Conservation (phyloP, 805 yeast species). For the Barnettozyma vustinii region DNA sequence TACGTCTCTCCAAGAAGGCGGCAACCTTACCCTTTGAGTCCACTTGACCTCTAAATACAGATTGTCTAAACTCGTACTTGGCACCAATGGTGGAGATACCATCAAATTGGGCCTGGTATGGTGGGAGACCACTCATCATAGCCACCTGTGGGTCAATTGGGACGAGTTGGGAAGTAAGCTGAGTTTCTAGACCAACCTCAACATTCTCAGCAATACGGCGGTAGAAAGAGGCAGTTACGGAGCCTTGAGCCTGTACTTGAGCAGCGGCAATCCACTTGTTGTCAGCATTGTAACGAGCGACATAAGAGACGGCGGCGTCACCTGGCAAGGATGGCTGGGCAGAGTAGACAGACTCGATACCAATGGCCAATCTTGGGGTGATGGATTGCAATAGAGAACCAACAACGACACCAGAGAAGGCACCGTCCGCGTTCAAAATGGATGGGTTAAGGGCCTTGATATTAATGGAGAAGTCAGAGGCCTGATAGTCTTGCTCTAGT, state of each 20-base stretch:
- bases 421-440: slow-evolving; percentile 50
- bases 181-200: slow-evolving; percentile 91
- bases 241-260: slow-evolving; percentile 90
- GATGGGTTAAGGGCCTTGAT: slow-evolving; percentile 90
- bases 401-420: slow-evolving; percentile 86
- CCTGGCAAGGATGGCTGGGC: slow-evolving; percentile 73
- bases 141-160: slow-evolving; percentile 60
- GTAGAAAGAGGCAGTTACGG: slow-evolving; percentile 86
- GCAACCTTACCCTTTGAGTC: slow-evolving; percentile 89
- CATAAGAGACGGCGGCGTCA: slow-evolving; percentile 85
- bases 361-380: slow-evolving; percentile 77
- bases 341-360: slow-evolving; percentile 89
- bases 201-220: slow-evolving; percentile 88
- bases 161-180: slow-evolving; percentile 66
- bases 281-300: slow-evolving; percentile 82
- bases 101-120: slow-evolving; percentile 79
- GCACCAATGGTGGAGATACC: slow-evolving; percentile 94
- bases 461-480: slow-evolving; percentile 81
- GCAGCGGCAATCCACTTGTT: slow-evolving; percentile 87
- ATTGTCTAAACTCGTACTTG: slow-evolving; percentile 95
- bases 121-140: slow-evolving; percentile 72
- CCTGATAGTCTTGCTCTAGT: slow-evolving; percentile 93
- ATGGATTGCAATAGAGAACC: slow-evolving; percentile 88
- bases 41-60: slow-evolving; percentile 90
- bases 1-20: slow-evolving; percentile 87